Percentiles rank a stretch among this genome's conserved stretches.
These are phyloP conservation scores for Myxozyma udenii DNA, from an alignment of 805 yeast species.

Conservation along the genomic window DNA sequence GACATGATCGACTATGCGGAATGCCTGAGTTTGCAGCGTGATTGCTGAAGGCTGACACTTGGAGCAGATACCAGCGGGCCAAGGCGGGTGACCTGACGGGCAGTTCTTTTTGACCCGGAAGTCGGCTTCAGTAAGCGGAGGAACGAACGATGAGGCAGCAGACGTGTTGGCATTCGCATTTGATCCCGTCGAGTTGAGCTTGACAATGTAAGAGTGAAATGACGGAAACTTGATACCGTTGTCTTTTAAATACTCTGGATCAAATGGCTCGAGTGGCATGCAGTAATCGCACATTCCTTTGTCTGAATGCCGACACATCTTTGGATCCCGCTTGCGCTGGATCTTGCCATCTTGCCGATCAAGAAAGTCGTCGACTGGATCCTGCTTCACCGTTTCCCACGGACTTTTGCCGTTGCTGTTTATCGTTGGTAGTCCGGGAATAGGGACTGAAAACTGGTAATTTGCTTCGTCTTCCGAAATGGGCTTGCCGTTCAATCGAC, in stretches of 20 bases:
- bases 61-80: slow-evolving; percentile 93
- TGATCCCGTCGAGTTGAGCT: slow-evolving; percentile 63
- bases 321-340: slow-evolving; percentile 51
- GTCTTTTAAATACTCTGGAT: slow-evolving; percentile 66
- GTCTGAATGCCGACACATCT: slow-evolving; percentile 79
- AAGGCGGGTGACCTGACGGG: slow-evolving; percentile 79
- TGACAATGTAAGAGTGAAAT: slow-evolving; percentile 76
- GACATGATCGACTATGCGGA: slow-evolving; percentile 96
- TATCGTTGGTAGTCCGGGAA: slow-evolving; percentile 6
- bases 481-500: slow-evolving; percentile 27
- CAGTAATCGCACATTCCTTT: slow-evolving; percentile 98
- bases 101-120: slow-evolving; percentile 63
- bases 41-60: slow-evolving; percentile 96
- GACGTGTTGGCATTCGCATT: slow-evolving; percentile 41
- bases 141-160: slow-evolving; percentile 59
- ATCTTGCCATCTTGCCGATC: slow-evolving; percentile 72
- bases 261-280: slow-evolving; percentile 95
- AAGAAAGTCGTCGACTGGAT: slow-evolving; percentile 62
- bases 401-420: slow-evolving; percentile 1
- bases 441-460: slow-evolving; percentile 4
- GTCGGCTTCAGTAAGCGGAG: slow-evolving; percentile 72
- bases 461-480: slow-evolving; percentile 27
- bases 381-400: slow-evolving; percentile 46
- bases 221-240: slow-evolving; percentile 83
- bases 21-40: slow-evolving; percentile 82